Percentiles rank a stretch among this genome's conserved stretches.
Conservation (phyloP, 495 filamentous ascomycete genomes). For the Pyrenula aspistea region DNA sequence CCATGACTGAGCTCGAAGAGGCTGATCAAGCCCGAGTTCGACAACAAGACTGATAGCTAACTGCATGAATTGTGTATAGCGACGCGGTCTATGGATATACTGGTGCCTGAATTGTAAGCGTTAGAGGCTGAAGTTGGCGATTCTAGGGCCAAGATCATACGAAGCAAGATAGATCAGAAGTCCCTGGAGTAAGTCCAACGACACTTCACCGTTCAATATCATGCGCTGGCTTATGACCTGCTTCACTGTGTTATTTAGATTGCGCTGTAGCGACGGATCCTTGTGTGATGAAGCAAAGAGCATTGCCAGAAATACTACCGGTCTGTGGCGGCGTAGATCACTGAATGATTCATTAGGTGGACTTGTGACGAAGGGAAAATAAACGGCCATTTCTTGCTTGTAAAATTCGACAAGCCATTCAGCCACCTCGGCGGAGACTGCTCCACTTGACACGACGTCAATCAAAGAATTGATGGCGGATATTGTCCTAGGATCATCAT, state of each 20-base stretch:
- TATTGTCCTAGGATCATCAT: too few relatives aligned
- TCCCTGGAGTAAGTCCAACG: conserved; percentile 35
- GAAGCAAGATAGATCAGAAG: conserved; percentile 33
- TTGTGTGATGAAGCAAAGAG: conserved; percentile 25
- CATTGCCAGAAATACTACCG: conserved; percentile 6
- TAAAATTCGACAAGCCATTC: conserved; percentile 17
- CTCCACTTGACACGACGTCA: conserved; percentile 12
- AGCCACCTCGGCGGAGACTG: conserved; percentile 8
- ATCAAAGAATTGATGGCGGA: too few relatives aligned
- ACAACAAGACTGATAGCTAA: conserved; percentile 30
- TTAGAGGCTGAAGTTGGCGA: too few relatives aligned
- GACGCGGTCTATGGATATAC: conserved; percentile 22
- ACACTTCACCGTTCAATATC: conserved; percentile 30
- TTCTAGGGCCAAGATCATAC: conserved; percentile 9
- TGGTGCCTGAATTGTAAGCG: conserved; percentile 16
- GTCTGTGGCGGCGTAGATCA: conserved; percentile 18
- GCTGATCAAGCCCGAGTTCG: conserved; percentile 29
- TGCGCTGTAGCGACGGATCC: conserved; percentile 23
- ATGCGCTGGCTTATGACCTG: conserved; percentile 26
- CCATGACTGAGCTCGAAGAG: conserved; percentile 14
- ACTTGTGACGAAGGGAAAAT: conserved; percentile 25
- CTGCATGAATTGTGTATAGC: conserved; percentile 27
- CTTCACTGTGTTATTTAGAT: conserved; percentile 24
- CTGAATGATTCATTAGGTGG: conserved; percentile 11
- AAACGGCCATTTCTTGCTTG: conserved; percentile 16